phyloP scores from a whole-genome alignment of 2,329 filamentous ascomycete species.

The Hirsutella minnesotensis region DNA sequence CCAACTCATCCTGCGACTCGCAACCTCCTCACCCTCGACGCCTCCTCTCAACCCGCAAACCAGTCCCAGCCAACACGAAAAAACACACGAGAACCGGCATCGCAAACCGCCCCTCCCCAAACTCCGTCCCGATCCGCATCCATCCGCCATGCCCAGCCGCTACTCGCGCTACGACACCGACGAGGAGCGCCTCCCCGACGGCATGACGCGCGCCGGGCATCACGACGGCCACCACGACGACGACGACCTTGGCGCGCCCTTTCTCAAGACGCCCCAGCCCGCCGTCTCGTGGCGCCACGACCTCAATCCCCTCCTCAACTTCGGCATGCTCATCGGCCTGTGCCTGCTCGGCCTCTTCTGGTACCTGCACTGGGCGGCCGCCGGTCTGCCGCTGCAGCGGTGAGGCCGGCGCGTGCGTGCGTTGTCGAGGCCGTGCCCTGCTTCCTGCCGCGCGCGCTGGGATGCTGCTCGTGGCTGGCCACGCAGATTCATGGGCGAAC shows the following conservation, averaged over 20 bases:
- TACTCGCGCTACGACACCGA: conserved; percentile 33
- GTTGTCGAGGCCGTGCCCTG: no score
- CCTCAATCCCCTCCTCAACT: conserved; percentile 44
- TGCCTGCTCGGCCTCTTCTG: conserved; percentile 38
- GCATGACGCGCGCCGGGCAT: conserved; percentile 43
- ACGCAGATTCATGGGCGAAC: no score
- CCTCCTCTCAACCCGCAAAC: no score
- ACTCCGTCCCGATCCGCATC: neutral
- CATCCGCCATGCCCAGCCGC: conserved; percentile 9
- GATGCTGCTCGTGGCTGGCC: no score
- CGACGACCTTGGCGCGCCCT: conserved; percentile 18
- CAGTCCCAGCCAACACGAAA: no score
- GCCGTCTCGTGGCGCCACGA: conserved; percentile 37
- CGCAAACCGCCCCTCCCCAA: no score
- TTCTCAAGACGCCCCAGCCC: conserved; percentile 13
- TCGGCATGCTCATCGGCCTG: conserved; percentile 40
- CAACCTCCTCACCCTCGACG: no score
- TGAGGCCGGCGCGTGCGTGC: no score
- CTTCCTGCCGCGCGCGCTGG: no score
- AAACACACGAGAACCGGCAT: no score
- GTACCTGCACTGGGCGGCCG: conserved; percentile 26
- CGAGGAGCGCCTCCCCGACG: conserved; percentile 39
- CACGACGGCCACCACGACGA: conserved; percentile 33
- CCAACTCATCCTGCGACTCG: no score
- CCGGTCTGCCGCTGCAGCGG: conserved; percentile 1